Conservation (phyloP, 805 yeast genomes). For the Kodamaea restingae region DNA sequence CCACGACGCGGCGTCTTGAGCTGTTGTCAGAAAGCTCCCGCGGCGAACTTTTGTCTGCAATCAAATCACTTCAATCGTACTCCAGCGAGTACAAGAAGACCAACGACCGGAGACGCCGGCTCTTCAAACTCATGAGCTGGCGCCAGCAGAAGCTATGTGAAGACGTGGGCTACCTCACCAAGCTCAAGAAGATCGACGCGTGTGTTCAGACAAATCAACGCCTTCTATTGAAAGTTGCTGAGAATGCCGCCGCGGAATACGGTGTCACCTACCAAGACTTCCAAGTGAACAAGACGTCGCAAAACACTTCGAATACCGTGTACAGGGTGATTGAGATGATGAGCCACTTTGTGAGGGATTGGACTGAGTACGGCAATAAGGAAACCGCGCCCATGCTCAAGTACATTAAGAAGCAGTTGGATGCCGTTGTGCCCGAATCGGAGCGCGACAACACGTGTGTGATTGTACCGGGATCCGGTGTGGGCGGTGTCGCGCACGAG, state of each 20-base stretch:
- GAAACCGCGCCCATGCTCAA: conserved; percentile 53
- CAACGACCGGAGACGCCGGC: conserved; percentile 43
- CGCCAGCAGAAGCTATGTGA: conserved; percentile 54
- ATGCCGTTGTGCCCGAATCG: conserved; percentile 21
- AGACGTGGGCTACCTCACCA: conserved; percentile 50
- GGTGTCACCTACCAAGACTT: conserved; percentile 45
- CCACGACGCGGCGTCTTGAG: background rate
- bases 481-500: conserved; percentile 73
- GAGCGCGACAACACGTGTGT: conserved; percentile 43
- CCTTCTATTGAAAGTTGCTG: conserved; percentile 44
- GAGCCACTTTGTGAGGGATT: conserved; percentile 77
- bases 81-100: conserved; percentile 32
- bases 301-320: conserved; percentile 16
- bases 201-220: conserved; percentile 46
- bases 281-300: conserved; percentile 6
- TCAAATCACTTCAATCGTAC: conserved; percentile 47
- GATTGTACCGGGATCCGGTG: conserved; percentile 84
- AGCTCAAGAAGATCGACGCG: conserved; percentile 47
- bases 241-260: conserved; percentile 34
- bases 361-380: conserved; percentile 48
- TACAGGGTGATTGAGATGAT: conserved; percentile 61
- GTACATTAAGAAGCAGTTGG: conserved; percentile 47
- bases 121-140: conserved; percentile 47
- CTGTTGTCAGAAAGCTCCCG: conserved; percentile 19
- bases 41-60: conserved; percentile 37